phyloP scores from a whole-genome alignment of 148 eudicot genomes.

The Nyssa sinensis region DNA sequence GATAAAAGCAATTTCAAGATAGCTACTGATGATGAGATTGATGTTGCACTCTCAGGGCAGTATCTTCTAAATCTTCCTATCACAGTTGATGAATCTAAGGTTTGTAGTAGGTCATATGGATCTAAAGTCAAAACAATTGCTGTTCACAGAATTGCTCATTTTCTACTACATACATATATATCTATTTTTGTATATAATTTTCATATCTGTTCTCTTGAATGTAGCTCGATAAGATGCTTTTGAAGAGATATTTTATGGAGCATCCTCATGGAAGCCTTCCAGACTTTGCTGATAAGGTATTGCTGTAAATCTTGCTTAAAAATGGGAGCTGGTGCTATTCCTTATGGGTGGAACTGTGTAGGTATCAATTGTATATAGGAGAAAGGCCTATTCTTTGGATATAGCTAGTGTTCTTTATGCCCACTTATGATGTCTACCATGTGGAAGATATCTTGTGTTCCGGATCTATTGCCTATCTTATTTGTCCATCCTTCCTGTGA shows the following conservation, averaged over 20 bases:
- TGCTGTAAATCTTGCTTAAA: slow-evolving; percentile 10
- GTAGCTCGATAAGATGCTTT: slow-evolving; percentile 79
- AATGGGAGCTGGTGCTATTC: not conserved
- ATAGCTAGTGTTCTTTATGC: too few relatives aligned
- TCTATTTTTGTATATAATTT: not conserved
- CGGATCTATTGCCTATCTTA: too few relatives aligned
- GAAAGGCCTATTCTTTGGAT: too few relatives aligned
- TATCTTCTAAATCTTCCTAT: slow-evolving; percentile 94
- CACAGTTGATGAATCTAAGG: slow-evolving; percentile 91
- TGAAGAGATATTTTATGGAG: slow-evolving; percentile 64
- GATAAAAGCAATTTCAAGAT: slow-evolving; percentile 94
- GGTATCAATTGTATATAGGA: too few relatives aligned
- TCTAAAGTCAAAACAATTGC: not conserved
- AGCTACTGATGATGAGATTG: slow-evolving; percentile 77
- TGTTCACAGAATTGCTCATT: slow-evolving; percentile 4
- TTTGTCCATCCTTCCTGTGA: too few relatives aligned
- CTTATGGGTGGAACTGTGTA: too few relatives aligned
- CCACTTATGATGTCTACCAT: too few relatives aligned
- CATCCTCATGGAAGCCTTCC: slow-evolving; percentile 79
- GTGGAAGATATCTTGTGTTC: too few relatives aligned
- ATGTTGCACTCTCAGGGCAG: slow-evolving; percentile 86
- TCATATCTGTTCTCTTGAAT: slow-evolving; percentile 18
- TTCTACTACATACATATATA: not conserved
- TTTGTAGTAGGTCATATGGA: slow-evolving; percentile 3
- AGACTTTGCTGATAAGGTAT: slow-evolving; percentile 89